Conservation (phyloP, 2,329 filamentous ascomycete genomes). For the Albophoma yamanashiensis region DNA sequence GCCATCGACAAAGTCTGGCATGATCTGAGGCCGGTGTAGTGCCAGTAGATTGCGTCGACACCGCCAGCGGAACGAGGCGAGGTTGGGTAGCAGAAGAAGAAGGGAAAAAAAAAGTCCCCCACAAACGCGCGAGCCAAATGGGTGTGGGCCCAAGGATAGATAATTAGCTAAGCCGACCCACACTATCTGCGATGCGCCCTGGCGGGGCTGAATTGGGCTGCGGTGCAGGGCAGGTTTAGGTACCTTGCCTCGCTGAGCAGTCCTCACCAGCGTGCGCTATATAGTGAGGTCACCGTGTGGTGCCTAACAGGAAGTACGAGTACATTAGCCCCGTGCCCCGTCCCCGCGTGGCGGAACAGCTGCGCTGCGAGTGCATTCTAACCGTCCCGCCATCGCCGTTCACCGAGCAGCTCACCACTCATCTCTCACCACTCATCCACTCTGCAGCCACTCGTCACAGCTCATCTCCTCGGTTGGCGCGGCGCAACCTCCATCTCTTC, state of each 20-base stretch:
- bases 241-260: too few species aligned
- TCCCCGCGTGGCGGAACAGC: neutral
- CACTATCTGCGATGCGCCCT: neutral
- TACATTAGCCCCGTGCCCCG: neutral
- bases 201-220: neutral
- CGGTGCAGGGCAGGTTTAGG: too few species aligned
- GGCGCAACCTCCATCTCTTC: neutral
- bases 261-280: neutral
- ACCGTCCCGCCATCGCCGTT: neutral
- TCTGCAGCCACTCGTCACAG: neutral
- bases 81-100: neutral
- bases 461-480: neutral
- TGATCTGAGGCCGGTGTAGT: neutral
- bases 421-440: neutral
- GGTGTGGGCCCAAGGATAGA: neutral
- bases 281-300: neutral
- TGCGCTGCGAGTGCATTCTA: neutral
- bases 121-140: neutral
- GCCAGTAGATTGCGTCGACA: neutral
- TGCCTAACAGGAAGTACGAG: neutral
- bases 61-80: neutral
- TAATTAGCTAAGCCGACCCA: neutral
- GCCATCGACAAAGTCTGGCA: constrained; percentile 6
- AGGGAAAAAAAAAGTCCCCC: neutral
- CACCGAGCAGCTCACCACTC: neutral